Conservation (phyloP, 345 rosid genomes). For the Rhodamnia argentea region DNA sequence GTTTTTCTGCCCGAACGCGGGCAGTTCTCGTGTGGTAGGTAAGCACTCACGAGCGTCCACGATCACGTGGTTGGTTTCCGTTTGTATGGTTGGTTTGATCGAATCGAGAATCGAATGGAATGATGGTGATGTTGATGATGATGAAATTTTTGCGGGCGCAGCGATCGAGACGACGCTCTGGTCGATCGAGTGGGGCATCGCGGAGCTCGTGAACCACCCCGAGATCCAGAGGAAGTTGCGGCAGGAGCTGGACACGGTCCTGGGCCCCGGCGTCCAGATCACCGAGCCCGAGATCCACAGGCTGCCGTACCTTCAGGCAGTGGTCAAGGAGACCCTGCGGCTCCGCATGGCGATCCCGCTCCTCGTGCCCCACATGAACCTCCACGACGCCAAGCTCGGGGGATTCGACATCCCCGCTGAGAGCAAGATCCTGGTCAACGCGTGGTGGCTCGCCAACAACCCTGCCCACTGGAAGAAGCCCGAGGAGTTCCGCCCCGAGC, state of each 20-base stretch:
- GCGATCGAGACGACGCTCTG: constrained; percentile 95
- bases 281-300: constrained; percentile 77
- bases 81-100: neutral
- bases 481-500: constrained; percentile 90
- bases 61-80: too few relatives aligned
- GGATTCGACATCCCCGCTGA: constrained; percentile 90
- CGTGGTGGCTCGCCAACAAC: constrained; percentile 98
- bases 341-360: constrained; percentile 95
- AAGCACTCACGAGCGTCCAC: too few relatives aligned
- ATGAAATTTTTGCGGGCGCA: constrained; percentile 10
- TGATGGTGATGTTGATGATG: neutral
- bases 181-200: constrained; percentile 96
- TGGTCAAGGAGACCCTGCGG: constrained; percentile 84
- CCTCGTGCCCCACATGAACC: constrained; percentile 98
- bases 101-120: neutral
- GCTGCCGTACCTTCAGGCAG: constrained; percentile 94
- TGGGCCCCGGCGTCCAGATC: constrained; percentile 61
- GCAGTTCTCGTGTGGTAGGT: too few relatives aligned
- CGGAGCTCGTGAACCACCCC: constrained; percentile 91
- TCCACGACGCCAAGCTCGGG: constrained; percentile 78
- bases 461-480: constrained; percentile 81
- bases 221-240: constrained; percentile 69
- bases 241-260: constrained; percentile 60
- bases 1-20: too few relatives aligned
- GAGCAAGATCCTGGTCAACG: constrained; percentile 90